Base-by-base conservation (phyloP, 345 rosid species). In the Eucalyptus urophylla region DNA sequence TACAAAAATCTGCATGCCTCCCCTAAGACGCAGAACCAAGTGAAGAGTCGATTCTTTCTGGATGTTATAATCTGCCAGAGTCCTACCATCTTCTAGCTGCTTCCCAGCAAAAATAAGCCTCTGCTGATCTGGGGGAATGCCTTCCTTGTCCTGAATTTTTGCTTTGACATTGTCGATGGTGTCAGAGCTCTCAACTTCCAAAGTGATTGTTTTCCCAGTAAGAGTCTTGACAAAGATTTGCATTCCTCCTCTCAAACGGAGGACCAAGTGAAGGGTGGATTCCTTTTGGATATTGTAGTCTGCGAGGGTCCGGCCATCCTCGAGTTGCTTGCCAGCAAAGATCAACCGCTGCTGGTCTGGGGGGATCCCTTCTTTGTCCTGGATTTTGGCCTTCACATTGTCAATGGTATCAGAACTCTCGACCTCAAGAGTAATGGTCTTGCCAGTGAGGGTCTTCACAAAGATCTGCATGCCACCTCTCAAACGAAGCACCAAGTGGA, bases 1-100 rank as follows among this genome's bases (percentile, higher is more conserved):
- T 1, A 93, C 94, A 37, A 93, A 93, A 21, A 93, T 93, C 86
- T 93, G 94, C 94, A 93, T 93, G 6, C 94, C 94, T 14, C 94
- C 94, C 25, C 94, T 80, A 2, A 90, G 85, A 1, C 92, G 92
- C 3, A 90, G 80, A 25, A 90, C 92, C 89, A 90, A 47, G 29
- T 90, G 92, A 8, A 90, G 89, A 2, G 92, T 90, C 0, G 92
- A 90, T 11, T 90, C 92, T 43, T 90, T 90, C 89, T 90, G 92
- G 49, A 90, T 90, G 45, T 89, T 90, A 2, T 90, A 90, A 44
- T 90, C 92, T 0, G 92, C 90, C 12, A 90, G 49, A 2, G 92
- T 90, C 33, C 90, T 86, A 0, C 92, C 92, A 87, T 90, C 92
- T 56, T 90, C 92, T 0, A 90, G 92, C 56, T 90, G 90, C 6